These are phyloP conservation scores for Bryum argenteum DNA, from an alignment of 225 moss, liverwort and hornwort genomes.

Conservation along the genomic window DNA sequence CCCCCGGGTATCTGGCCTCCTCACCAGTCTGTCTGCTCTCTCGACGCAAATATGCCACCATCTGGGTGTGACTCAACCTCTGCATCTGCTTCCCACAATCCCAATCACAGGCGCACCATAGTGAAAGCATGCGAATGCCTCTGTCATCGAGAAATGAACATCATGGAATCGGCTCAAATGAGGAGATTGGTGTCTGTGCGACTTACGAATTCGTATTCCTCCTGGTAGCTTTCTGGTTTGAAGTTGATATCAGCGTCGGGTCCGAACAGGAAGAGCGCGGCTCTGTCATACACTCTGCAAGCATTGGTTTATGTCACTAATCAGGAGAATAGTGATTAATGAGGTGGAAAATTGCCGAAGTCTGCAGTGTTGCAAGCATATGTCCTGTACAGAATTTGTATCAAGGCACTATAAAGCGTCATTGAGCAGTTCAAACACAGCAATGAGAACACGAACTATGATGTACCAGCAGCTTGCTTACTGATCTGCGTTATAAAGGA, in stretches of 20 bases:
- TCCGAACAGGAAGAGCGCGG: slow-evolving; percentile 45
- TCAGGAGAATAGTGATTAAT: background rate
- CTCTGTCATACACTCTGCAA: slow-evolving; percentile 36
- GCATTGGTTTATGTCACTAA: background rate
- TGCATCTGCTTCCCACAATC: slow-evolving; percentile 17
- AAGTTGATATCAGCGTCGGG: slow-evolving; percentile 43
- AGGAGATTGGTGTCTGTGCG: background rate
- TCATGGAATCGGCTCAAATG: background rate
- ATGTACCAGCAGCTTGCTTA: too few species aligned
- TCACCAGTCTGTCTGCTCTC: slow-evolving; percentile 24
- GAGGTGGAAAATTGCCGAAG: background rate
- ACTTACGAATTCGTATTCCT: slow-evolving; percentile 40
- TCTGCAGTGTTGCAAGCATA: too few species aligned
- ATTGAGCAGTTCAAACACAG: too few species aligned
- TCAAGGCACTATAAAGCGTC: too few species aligned
- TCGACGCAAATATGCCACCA: slow-evolving; percentile 25
- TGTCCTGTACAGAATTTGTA: too few species aligned
- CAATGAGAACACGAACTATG: background rate
- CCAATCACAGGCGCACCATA: background rate
- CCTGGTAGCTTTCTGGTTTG: slow-evolving; percentile 25
- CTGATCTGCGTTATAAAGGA: background rate
- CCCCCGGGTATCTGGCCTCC: slow-evolving; percentile 26
- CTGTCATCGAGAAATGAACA: too few species aligned
- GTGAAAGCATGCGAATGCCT: too few species aligned
- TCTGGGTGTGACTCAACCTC: slow-evolving; percentile 21